phyloP scores from a whole-genome alignment of 164 flowering plant genomes.

The Vitis riparia region DNA sequence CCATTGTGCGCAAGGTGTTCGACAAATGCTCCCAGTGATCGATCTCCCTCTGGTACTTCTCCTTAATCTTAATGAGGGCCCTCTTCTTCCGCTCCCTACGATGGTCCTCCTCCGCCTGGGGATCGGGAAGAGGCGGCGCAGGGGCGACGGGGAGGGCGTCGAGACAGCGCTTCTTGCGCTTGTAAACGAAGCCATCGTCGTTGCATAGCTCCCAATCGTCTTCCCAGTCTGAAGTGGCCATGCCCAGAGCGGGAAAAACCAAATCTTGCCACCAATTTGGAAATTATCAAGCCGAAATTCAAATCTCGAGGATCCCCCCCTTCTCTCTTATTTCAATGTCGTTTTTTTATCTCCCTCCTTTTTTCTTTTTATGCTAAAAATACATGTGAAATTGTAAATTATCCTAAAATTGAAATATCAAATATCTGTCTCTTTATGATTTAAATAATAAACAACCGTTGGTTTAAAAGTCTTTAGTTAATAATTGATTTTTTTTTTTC shows the following conservation, averaged over 20 bases:
- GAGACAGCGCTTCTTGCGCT: conserved; percentile 47
- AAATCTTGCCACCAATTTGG: neutral
- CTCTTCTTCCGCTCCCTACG: conserved; percentile 45
- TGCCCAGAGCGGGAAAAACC: conserved; percentile 10
- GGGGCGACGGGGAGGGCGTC: conserved; percentile 7
- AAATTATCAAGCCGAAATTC: no score
- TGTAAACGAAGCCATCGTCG: conserved; percentile 80
- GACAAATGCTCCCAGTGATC: conserved; percentile 61
- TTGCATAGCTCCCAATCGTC: conserved; percentile 73
- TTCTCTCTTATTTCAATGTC: no score
- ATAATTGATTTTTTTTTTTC: no score
- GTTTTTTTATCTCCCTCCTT: no score
- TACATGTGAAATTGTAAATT: no score
- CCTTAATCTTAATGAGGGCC: conserved; percentile 44
- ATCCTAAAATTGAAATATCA: no score
- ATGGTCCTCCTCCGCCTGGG: conserved; percentile 34
- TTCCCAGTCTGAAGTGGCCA: conserved; percentile 9
- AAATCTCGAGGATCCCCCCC: no score
- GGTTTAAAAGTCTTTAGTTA: no score
- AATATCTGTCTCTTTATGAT: no score
- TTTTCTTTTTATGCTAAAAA: no score
- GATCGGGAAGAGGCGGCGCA: conserved; percentile 21
- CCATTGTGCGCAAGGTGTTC: conserved; percentile 45
- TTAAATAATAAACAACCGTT: no score
- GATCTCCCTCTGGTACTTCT: conserved; percentile 50